Evolutionary conservation across 257 asterid species (phyloP).

Genomic region (Mentha longifolia): DNA sequence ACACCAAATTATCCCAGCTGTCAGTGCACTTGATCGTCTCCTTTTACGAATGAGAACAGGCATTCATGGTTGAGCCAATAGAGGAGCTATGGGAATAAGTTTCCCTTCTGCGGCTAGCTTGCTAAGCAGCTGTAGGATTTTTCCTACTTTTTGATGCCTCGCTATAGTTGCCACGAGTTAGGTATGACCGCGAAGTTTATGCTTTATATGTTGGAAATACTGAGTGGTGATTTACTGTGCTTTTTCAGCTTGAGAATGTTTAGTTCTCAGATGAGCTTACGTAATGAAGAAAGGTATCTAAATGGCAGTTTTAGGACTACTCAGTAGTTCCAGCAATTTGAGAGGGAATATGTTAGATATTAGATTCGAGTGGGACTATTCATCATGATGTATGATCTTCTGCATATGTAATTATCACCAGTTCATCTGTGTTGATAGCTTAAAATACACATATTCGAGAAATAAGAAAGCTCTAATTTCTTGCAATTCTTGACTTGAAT

Average conservation of each 20-base stretch:
- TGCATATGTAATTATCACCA: neutral
- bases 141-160: neutral
- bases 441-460: too few relatives aligned
- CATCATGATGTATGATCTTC: conserved; percentile 1
- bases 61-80: conserved; percentile 3
- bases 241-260: conserved; percentile 28
- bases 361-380: conserved; percentile 3
- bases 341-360: conserved; percentile 10
- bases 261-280: conserved; percentile 21
- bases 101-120: neutral
- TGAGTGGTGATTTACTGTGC: neutral
- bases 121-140: neutral
- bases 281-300: conserved; percentile 14
- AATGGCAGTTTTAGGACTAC: too few relatives aligned
- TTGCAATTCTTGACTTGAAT: neutral
- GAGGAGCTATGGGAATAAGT: conserved; percentile 23
- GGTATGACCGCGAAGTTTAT: conserved; percentile 16
- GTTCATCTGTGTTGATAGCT: neutral
- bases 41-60: neutral
- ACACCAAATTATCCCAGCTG: conserved; percentile 26
- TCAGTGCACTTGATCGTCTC: conserved; percentile 18
- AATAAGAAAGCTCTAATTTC: neutral
- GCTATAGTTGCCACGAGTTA: conserved; percentile 10
- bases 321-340: conserved; percentile 4
- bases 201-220: conserved; percentile 22